These are phyloP conservation scores for Acanthochlamys bracteata DNA, from an alignment of 106 monocot species.

Conservation along the genomic window DNA sequence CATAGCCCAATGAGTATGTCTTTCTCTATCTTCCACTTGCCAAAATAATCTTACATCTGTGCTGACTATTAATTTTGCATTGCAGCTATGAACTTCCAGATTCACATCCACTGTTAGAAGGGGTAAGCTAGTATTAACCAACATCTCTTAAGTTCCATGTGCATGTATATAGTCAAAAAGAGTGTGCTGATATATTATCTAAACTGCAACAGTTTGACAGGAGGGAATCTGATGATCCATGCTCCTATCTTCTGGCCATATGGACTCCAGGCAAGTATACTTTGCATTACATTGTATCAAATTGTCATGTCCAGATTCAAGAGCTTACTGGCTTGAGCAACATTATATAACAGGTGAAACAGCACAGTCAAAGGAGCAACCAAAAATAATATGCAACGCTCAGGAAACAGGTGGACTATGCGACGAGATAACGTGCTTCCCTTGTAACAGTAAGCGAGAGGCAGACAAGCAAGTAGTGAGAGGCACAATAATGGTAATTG, in stretches of 20 bases:
- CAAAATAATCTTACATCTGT: no score
- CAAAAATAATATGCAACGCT: constrained; percentile 30
- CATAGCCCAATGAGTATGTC: not conserved
- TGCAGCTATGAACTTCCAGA: constrained; percentile 70
- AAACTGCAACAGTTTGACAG: constrained; percentile 29
- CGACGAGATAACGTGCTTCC: constrained; percentile 41
- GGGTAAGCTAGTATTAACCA: constrained; percentile 26
- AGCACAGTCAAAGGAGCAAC: constrained; percentile 49
- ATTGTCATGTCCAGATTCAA: not conserved
- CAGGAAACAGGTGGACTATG: constrained; percentile 40
- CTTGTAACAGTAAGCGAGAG: constrained; percentile 66
- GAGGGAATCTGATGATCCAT: constrained; percentile 60
- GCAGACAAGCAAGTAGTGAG: constrained; percentile 43
- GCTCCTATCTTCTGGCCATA: constrained; percentile 56
- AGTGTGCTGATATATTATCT: not conserved
- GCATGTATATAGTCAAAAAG: not conserved
- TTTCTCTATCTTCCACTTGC: not conserved
- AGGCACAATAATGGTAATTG: constrained; percentile 62
- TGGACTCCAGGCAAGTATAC: constrained; percentile 53
- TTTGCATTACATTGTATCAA: not conserved
- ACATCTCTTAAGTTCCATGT: not conserved
- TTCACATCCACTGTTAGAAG: constrained; percentile 45
- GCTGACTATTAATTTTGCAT: not conserved
- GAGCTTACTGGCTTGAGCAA: constrained; percentile 1
- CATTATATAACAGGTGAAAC: constrained; percentile 48